Base-by-base conservation (phyloP, 2,329 filamentous ascomycete species). In the Didymosphaeria variabile region DNA sequence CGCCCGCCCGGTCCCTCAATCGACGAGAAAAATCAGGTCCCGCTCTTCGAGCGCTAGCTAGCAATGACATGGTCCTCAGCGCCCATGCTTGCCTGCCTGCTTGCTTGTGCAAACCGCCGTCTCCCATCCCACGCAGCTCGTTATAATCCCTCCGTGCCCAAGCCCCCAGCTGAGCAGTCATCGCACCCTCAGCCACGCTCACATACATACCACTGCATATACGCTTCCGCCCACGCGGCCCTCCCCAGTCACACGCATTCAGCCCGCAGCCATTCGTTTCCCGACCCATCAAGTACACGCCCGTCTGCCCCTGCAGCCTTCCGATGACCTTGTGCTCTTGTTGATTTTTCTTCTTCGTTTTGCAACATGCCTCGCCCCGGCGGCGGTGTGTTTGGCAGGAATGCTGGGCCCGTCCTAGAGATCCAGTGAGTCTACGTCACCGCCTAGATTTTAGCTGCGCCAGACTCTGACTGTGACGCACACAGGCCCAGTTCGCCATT, bases 401-500 rank as follows among this genome's bases (percentile, higher is more conserved):
- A 67, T 58, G 61, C 68, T 40, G 69, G 72, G 59, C 74, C 77
- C 40, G 67, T 71, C 52, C 68, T 79, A 58, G 82, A 84, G 68
- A 82, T 84, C 66, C 76, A 80, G 79, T 80, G 75, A 54, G 76
- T 68, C 19, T 23, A 32, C 42, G 12, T n/a, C 40, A 36, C 38
- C 21, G 23, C 29, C 44, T 19, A n/a, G 12, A 9, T 53, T 32
- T 42, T 19, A 10, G 12, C n/a, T 7, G 13, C 5, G 29, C 8
- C 5, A 31, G 26, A 21, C 4, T 40, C 31, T 55, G 40, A 54
- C 44, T 34, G 26, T n/a, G 46, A 47, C 29, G 38, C 45, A 59
- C 19, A 19, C 59, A 81, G 79, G 60, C 82, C 82, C 38, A 78
- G 82, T 61, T 79, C 78, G 34, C 78, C 80, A 21, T 84, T 84